These are phyloP conservation scores for Daldinia caldariorum DNA, from an alignment of 495 filamentous ascomycete genomes.

Conservation along the genomic window DNA sequence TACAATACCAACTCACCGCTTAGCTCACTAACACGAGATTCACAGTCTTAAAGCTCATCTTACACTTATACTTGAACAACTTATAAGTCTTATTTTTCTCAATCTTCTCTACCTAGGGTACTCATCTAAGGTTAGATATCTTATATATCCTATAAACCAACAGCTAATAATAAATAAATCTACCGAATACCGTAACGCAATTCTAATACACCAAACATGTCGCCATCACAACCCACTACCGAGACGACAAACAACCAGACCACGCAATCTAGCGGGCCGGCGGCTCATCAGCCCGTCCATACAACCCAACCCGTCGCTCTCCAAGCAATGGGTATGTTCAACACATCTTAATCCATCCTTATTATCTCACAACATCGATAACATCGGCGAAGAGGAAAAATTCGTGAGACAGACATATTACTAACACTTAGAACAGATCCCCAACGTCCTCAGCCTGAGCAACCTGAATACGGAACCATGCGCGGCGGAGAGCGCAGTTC, in stretches of 20 bases:
- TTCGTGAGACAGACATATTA: neutral
- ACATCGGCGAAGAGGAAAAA: neutral
- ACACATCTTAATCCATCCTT: neutral
- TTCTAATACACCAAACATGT: slow-evolving; percentile 23
- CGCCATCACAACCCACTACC: slow-evolving; percentile 19
- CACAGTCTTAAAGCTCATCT: neutral
- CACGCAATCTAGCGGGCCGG: slow-evolving; percentile 17
- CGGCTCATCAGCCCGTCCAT: slow-evolving; percentile 34
- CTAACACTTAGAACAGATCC: slow-evolving; percentile 45
- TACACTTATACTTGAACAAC: neutral
- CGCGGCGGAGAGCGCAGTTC: slow-evolving; percentile 52
- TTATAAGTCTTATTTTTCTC: neutral
- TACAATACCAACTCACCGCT: slow-evolving; percentile 11
- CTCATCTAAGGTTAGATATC: too few relatives aligned
- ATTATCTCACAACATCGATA: neutral
- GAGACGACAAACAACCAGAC: slow-evolving; percentile 15
- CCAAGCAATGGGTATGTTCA: slow-evolving; percentile 50
- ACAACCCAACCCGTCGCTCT: slow-evolving; percentile 46
- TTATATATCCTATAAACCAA: neutral
- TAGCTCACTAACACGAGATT: slow-evolving; percentile 7
- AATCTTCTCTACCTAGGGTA: slow-evolving; percentile 6
- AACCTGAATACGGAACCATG: slow-evolving; percentile 44
- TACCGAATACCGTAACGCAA: neutral
- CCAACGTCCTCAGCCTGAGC: slow-evolving; percentile 50
- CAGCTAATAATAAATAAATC: neutral